Evolutionary conservation across 2,329 filamentous ascomycete genomes (phyloP).

Genomic region (Phyllosticta citribraziliensis): DNA sequence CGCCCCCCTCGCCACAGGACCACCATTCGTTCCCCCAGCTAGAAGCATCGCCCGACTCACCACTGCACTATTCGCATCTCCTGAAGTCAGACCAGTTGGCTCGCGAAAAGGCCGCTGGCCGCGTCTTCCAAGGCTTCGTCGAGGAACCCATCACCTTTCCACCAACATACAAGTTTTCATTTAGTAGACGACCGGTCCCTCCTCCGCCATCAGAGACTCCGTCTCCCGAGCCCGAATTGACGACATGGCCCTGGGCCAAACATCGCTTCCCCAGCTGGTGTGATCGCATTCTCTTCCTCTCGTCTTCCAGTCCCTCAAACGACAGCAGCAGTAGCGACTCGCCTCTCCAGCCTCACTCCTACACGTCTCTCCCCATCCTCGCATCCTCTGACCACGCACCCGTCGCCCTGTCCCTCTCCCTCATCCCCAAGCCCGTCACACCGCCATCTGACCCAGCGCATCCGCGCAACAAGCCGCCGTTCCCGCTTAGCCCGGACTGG

Average conservation of each 20-base stretch:
- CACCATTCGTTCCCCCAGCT: slow-evolving; percentile 44
- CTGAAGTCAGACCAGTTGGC: slow-evolving; percentile 70
- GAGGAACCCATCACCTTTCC: slow-evolving; percentile 72
- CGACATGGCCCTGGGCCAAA: slow-evolving; percentile 61
- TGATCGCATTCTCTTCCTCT: slow-evolving; percentile 73
- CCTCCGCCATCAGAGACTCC: slow-evolving; percentile 20
- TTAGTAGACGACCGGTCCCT: slow-evolving; percentile 28
- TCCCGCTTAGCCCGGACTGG: slow-evolving; percentile 49
- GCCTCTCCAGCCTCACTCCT: slow-evolving; percentile 50
- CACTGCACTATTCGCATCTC: slow-evolving; percentile 56
- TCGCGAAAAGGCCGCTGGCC: slow-evolving; percentile 56
- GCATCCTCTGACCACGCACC: slow-evolving; percentile 81
- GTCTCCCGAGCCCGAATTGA: slow-evolving; percentile 12
- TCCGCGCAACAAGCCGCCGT: slow-evolving; percentile 42
- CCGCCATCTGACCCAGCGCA: slow-evolving; percentile 25
- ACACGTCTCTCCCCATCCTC: slow-evolving; percentile 68
- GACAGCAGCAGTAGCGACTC: neutral
- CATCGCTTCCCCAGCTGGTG: slow-evolving; percentile 92
- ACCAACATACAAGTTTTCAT: slow-evolving; percentile 85
- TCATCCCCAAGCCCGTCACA: slow-evolving; percentile 44
- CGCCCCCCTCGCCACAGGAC: slow-evolving; percentile 51
- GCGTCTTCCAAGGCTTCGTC: slow-evolving; percentile 66
- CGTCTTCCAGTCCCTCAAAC: neutral
- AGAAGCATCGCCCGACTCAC: slow-evolving; percentile 38
- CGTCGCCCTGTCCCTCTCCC: slow-evolving; percentile 60